A percentile compares a stretch with the other conserved stretches of the same genome.
phyloP scores from a whole-genome alignment of 2,329 filamentous ascomycete genomes.

The Talaromyces albobiverticillius region DNA sequence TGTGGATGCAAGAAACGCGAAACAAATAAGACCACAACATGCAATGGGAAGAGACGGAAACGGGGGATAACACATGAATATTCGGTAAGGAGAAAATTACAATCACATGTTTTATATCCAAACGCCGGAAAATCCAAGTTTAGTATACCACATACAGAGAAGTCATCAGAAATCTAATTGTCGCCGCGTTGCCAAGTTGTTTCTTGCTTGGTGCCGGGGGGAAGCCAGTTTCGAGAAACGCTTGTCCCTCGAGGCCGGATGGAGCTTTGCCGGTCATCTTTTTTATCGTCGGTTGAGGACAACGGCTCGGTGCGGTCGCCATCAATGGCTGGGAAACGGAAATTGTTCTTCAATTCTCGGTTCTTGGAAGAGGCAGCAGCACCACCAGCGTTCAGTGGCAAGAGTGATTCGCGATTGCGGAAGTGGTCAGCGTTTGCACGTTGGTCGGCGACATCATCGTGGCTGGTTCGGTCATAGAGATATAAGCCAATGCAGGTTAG shows the following conservation, averaged over 20 bases:
- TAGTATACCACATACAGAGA: conserved; percentile 4
- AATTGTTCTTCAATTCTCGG: conserved; percentile 37
- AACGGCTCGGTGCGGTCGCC: conserved; percentile 20
- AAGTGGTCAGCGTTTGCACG: conserved; percentile 65
- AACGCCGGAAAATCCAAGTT: conserved; percentile 3
- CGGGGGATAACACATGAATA: background rate
- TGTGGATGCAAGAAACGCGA: no score
- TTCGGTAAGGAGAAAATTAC: background rate
- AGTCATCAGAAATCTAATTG: conserved; percentile 19
- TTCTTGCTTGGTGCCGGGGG: conserved; percentile 79
- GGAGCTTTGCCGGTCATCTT: conserved; percentile 45
- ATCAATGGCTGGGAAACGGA: conserved; percentile 30
- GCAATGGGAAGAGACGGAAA: no score
- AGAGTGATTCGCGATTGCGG: conserved; percentile 60
- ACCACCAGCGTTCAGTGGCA: conserved; percentile 58
- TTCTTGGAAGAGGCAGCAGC: conserved; percentile 29
- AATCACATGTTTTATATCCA: background rate
- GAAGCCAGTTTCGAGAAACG: conserved; percentile 57
- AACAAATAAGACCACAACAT: background rate
- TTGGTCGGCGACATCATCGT: conserved; percentile 82
- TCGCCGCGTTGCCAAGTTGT: conserved; percentile 69
- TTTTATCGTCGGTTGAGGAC: conserved; percentile 32
- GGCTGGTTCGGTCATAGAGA: conserved; percentile 88
- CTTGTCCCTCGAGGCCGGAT: conserved; percentile 39
- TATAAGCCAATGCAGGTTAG: conserved; percentile 92